These are phyloP conservation scores for Sambucus nigra DNA, from an alignment of 129 eudicot species.

Conservation along the genomic window DNA sequence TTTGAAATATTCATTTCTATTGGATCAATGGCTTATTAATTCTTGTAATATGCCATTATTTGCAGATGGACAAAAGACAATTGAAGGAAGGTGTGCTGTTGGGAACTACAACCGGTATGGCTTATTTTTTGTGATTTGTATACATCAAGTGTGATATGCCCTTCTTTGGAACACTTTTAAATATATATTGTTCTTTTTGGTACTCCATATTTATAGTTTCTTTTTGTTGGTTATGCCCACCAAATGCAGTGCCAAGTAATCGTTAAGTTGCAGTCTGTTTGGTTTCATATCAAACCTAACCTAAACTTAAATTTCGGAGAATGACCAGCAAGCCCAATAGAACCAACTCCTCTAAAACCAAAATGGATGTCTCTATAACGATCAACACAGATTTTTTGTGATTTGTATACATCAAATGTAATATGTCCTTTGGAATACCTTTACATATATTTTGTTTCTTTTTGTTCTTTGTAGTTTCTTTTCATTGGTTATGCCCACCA, in stretches of 20 bases:
- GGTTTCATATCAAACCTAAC: neutral
- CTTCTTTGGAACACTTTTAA: neutral
- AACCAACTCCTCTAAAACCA: too few species aligned
- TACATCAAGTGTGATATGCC: neutral
- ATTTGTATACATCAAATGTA: neutral
- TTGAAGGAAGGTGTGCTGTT: constrained; percentile 93
- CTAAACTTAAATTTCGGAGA: neutral
- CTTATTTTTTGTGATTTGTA: constrained; percentile 1
- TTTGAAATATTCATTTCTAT: neutral
- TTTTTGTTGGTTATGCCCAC: neutral
- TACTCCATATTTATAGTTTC: neutral
- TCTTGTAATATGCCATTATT: constrained; percentile 2
- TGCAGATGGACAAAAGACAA: constrained; percentile 75
- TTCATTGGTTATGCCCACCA: neutral
- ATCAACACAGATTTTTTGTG: too few species aligned
- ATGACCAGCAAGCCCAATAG: too few species aligned
- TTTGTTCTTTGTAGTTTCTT: neutral
- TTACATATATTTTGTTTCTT: neutral
- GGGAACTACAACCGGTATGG: constrained; percentile 54
- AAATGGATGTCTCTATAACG: too few species aligned
- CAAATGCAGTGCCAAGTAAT: neutral
- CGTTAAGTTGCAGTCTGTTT: neutral
- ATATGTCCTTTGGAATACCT: neutral
- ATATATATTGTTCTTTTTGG: neutral
- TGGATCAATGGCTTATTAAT: neutral